phyloP scores from a whole-genome alignment of 164 flowering plant genomes.

The Tinospora cordifolia region DNA sequence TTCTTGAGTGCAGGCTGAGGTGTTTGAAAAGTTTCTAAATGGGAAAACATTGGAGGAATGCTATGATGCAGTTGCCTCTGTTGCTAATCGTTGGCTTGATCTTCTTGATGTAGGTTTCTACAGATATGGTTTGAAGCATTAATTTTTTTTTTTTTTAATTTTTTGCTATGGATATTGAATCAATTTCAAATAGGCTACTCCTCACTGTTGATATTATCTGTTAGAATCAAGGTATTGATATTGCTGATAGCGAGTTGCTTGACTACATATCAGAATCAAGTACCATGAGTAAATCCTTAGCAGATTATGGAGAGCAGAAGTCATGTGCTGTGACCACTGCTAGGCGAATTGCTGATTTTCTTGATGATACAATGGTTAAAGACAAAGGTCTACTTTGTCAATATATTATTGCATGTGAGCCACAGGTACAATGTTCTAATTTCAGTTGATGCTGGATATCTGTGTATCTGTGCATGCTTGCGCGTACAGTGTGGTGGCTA shows the following conservation, averaged over 20 bases:
- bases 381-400: constrained; percentile 95
- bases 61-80: constrained; percentile 86
- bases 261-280: constrained; percentile 98
- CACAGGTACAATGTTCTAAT: constrained; percentile 50
- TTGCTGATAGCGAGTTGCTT: constrained; percentile 90
- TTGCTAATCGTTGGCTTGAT: constrained; percentile 98
- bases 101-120: constrained; percentile 81
- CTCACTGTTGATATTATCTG: constrained; percentile 2
- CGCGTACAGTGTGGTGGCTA: no score
- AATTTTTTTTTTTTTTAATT: not conserved
- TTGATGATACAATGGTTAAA: constrained; percentile 93
- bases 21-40: constrained; percentile 90
- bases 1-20: constrained; percentile 69
- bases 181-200: not conserved
- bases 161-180: not conserved
- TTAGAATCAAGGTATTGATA: constrained; percentile 90
- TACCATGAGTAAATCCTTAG: constrained; percentile 99
- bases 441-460: not conserved
- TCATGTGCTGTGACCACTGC: constrained; percentile 99
- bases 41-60: constrained; percentile 93
- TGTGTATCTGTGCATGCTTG: not conserved
- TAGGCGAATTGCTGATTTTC: constrained; percentile 90
- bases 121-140: constrained; percentile 4
- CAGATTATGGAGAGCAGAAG: constrained; percentile 92
- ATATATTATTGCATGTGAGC: constrained; percentile 94